Evolutionary conservation across 192 early-diverging fungal species (phyloP).

Genomic region (Coemansia guatemalensis): DNA sequence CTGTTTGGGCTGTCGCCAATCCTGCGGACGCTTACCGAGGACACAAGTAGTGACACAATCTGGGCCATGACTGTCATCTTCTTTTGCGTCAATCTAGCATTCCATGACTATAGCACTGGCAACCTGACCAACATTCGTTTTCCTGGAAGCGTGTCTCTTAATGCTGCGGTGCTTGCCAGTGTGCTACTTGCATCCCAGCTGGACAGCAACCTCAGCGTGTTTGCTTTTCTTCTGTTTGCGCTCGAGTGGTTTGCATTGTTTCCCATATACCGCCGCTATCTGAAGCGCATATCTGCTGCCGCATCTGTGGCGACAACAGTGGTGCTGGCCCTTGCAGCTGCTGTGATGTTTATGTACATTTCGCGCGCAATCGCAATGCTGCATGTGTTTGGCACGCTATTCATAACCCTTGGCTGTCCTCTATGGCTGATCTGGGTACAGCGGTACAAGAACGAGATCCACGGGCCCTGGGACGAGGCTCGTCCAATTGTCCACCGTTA

Average conservation of each 20-base stretch:
- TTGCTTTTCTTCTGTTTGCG: conserved; percentile 82
- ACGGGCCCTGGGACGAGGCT: conserved; percentile 98
- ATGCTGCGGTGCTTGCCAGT: conserved; percentile 92
- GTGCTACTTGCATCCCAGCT: conserved; percentile 89
- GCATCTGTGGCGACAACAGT: conserved; percentile 60
- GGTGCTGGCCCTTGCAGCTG: conserved; percentile 60
- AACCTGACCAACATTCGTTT: conserved; percentile 60
- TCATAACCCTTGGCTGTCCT: conserved; percentile 85
- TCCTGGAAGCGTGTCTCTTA: conserved; percentile 94
- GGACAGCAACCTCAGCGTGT: conserved; percentile 79
- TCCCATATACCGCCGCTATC: conserved; percentile 83
- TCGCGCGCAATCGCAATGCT: conserved; percentile 68
- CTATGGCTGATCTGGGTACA: conserved; percentile 91
- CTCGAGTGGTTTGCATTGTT: conserved; percentile 94
- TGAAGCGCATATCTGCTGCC: conserved; percentile 59
- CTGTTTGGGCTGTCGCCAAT: conserved; percentile 87
- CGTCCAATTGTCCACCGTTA: conserved; percentile 67
- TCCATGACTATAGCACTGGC: conserved; percentile 79
- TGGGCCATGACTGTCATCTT: conserved; percentile 86
- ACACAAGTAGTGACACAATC: conserved; percentile 89
- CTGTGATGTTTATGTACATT: conserved; percentile 67
- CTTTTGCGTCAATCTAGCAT: conserved; percentile 83
- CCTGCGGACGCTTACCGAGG: conserved; percentile 85
- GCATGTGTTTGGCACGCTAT: conserved; percentile 67
- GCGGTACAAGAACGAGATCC: conserved; percentile 97